Evolutionary conservation across 495 filamentous ascomycete species (phyloP).

Genomic region (Letharia columbiana): DNA sequence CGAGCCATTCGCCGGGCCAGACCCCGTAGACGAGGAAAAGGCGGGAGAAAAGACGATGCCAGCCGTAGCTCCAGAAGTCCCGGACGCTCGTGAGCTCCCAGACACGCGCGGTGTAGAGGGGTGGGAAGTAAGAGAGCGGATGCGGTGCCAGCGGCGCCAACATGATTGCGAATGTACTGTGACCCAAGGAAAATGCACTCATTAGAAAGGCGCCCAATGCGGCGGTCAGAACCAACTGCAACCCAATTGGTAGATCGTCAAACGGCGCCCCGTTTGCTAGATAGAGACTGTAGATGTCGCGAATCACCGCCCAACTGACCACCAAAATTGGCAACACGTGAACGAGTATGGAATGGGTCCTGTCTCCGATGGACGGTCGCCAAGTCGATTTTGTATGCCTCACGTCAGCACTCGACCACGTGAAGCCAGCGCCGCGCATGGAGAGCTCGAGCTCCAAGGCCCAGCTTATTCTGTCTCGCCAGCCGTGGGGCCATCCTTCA

Average conservation of each 20-base stretch:
- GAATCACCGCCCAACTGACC: constrained; percentile 20
- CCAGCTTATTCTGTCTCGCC: constrained; percentile 23
- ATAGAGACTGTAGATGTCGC: constrained; percentile 16
- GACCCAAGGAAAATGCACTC: constrained; percentile 22
- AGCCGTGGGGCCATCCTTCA: constrained; percentile 17
- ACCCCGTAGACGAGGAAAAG: constrained; percentile 26
- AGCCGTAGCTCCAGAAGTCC: constrained; percentile 27
- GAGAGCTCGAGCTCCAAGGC: constrained; percentile 24
- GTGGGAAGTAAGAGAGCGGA: constrained; percentile 26
- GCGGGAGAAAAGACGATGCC: constrained; percentile 26
- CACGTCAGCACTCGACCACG: constrained; percentile 26
- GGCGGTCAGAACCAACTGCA: constrained; percentile 23
- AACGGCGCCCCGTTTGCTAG: constrained; percentile 14
- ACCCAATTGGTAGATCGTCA: constrained; percentile 18
- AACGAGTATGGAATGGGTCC: constrained; percentile 21
- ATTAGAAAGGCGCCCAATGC: constrained; percentile 23
- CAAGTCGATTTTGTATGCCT: constrained; percentile 24
- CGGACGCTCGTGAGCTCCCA: constrained; percentile 22
- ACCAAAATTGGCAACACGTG: constrained; percentile 22
- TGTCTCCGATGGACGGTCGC: constrained; percentile 19
- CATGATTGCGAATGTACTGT: constrained; percentile 23
- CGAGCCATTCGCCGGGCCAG: constrained; percentile 27
- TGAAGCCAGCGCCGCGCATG: constrained; percentile 26
- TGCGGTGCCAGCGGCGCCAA: constrained; percentile 23
- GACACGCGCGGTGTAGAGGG: constrained; percentile 22